These are phyloP conservation scores for Gaillardinia entomophila DNA, from an alignment of 805 yeast species.

Conservation along the genomic window DNA sequence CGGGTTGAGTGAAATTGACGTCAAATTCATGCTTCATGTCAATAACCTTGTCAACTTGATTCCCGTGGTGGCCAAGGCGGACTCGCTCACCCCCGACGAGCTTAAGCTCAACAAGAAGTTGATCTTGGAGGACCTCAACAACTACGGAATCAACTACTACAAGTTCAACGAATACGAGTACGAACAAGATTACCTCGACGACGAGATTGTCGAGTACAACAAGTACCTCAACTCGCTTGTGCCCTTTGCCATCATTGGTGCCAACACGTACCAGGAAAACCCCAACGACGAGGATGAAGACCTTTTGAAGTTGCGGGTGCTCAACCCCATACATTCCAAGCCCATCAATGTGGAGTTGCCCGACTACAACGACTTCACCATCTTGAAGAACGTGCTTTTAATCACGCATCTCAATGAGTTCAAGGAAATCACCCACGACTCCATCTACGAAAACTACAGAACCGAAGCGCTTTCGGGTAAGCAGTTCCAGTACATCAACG, in stretches of 20 bases:
- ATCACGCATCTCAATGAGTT: conserved; percentile 83
- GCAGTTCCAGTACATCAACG: conserved; percentile 34
- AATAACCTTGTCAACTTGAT: conserved; percentile 38
- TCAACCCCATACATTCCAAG: conserved; percentile 43
- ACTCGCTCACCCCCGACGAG: conserved; percentile 35
- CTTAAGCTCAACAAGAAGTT: conserved; percentile 66
- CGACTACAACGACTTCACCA: conserved; percentile 72
- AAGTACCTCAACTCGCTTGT: conserved; percentile 56
- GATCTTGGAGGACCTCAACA: conserved; percentile 70
- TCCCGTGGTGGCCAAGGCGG: conserved; percentile 41
- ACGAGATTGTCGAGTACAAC: conserved; percentile 61
- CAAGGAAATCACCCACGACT: conserved; percentile 84
- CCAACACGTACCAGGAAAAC: conserved; percentile 51
- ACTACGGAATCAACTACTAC: conserved; percentile 65
- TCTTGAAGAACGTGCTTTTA: conserved; percentile 71
- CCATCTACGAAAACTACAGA: conserved; percentile 83
- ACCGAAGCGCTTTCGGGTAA: conserved; percentile 76
- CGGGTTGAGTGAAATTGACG: conserved; percentile 38
- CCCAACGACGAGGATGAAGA: conserved; percentile 18
- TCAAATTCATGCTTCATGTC: conserved; percentile 35
- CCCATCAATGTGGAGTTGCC: conserved; percentile 64
- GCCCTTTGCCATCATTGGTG: conserved; percentile 68
- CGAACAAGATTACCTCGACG: conserved; percentile 46
- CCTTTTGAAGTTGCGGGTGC: conserved; percentile 47
- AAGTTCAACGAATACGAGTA: conserved; percentile 61